These are phyloP conservation scores for Boletellus sp. DNA, from an alignment of 1,284 basidiomycete genomes.

Conservation along the genomic window DNA sequence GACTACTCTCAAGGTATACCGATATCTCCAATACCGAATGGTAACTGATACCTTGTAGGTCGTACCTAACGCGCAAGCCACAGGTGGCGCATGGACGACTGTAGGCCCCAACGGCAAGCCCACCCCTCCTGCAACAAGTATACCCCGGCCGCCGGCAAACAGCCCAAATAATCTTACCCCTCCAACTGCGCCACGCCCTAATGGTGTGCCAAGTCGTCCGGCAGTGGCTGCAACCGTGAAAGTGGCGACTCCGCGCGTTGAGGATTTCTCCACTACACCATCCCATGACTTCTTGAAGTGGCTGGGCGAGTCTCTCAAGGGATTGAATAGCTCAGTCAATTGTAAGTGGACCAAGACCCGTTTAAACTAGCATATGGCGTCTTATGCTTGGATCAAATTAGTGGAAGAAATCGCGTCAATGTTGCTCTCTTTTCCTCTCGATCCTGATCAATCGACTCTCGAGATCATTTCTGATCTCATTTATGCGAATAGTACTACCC, in stretches of 20 bases:
- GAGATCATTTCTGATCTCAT: conserved; percentile 92
- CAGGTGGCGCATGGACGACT: conserved; percentile 77
- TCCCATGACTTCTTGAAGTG: conserved; percentile 91
- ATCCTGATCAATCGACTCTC: conserved; percentile 75
- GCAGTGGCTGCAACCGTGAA: conserved; percentile 34
- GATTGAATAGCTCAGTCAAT: conserved; percentile 78
- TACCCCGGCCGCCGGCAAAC: conserved; percentile 37
- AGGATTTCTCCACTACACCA: conserved; percentile 63
- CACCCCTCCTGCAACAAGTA: conserved; percentile 28
- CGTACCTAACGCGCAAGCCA: conserved; percentile 19
- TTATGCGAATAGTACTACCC: conserved; percentile 89
- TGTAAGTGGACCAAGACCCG: conserved; percentile 44
- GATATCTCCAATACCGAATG: background rate
- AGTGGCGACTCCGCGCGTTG: conserved; percentile 44
- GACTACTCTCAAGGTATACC: conserved; percentile 65
- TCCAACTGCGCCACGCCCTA: conserved; percentile 32
- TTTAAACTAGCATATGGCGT: conserved; percentile 5
- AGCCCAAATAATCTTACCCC: conserved; percentile 23
- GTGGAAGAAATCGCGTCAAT: conserved; percentile 93
- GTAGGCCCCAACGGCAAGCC: conserved; percentile 78
- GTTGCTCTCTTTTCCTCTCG: conserved; percentile 86
- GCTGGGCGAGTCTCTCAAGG: conserved; percentile 85
- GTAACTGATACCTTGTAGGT: conserved; percentile 19
- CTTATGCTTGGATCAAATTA: conserved; percentile 33
- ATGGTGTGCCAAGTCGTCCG: conserved; percentile 37